Evolutionary conservation across 1,139 yeast genomes (phyloP).

Genomic region (Lodderomyces metapsilosis): DNA sequence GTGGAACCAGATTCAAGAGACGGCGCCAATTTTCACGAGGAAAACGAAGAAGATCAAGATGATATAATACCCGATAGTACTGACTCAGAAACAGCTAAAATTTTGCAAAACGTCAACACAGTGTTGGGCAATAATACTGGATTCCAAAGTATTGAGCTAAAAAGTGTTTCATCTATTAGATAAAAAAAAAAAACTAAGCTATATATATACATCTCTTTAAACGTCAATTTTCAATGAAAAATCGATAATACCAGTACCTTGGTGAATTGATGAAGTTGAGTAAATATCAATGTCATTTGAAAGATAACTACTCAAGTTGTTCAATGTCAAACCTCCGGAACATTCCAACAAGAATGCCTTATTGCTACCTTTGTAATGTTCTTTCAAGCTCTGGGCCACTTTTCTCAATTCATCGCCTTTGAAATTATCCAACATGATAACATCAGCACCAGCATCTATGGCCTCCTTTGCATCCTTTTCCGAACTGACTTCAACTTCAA

Average conservation of each 20-base stretch:
- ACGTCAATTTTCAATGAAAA: conserved; percentile 74
- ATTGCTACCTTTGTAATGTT: conserved; percentile 50
- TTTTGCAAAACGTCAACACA: conserved; percentile 37
- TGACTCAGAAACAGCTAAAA: conserved; percentile 21
- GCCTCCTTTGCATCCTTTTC: conserved; percentile 90
- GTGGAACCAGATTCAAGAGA: conserved; percentile 9
- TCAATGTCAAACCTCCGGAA: conserved; percentile 82
- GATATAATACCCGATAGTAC: conserved; percentile 13
- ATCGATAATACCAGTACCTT: conserved; percentile 79
- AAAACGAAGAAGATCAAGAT: conserved; percentile 12
- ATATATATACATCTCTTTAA: not conserved
- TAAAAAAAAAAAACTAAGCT: conserved; percentile 12
- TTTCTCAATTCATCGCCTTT: conserved; percentile 59
- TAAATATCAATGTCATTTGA: conserved; percentile 84
- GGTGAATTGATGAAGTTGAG: conserved; percentile 92
- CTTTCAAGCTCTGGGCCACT: conserved; percentile 66
- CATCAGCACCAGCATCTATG: conserved; percentile 92
- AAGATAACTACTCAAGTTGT: conserved; percentile 63
- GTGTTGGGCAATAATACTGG: conserved; percentile 46
- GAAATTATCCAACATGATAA: conserved; percentile 92
- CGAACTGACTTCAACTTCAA: conserved; percentile 86
- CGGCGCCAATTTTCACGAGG: conserved; percentile 7
- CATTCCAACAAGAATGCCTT: conserved; percentile 74
- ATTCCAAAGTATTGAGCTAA: conserved; percentile 39
- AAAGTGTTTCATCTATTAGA: conserved; percentile 41